Base-by-base conservation (phyloP, 2,329 filamentous ascomycete species). In the Graphilbum sp. region DNA sequence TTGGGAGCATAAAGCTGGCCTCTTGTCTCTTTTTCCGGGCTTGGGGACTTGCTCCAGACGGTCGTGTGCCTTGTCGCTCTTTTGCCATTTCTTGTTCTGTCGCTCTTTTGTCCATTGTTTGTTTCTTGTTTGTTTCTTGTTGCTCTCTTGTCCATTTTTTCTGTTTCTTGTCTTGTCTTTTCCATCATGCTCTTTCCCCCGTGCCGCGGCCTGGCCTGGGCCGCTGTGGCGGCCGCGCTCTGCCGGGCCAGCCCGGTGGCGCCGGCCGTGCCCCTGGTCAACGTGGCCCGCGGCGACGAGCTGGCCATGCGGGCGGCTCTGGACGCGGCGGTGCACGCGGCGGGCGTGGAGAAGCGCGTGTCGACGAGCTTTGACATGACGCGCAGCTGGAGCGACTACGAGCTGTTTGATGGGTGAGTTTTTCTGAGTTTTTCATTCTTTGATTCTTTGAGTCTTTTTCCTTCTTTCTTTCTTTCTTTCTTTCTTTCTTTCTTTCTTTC, bases 351-450 rank as follows among this genome's bases (percentile, higher is more conserved):
- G 27, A 45, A 46, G 41, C 40, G 43, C 24, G 33, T 42, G 13
- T 16, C 17, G 9, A 40, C 41, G 16, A 39, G 44, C 29, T 48
- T 43, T 17, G 42, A 41, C 36, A 34, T 50, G 18, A 35, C 30
- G 11, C 41, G 40, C 36, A 36, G 36, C 13, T 49, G 47, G 47
- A 32, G 41, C 20, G 43, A 46, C 36, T 33, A 45, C 16, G 36
- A 41, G 15, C 38, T 45, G 17, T 49, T 50, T 34, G 33, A 41
- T 12, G 46, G 44, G 44, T 47, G 37, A 33, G 42, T 25, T n/a
- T n/a, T n/a, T n/a, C n/a, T n/a, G n/a, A n/a, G n/a, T n/a, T n/a
- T n/a, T n/a, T n/a, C n/a, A n/a, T n/a, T n/a, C n/a, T n/a, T n/a
- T n/a, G n/a, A n/a, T n/a, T n/a, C n/a, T n/a, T n/a, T n/a, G n/a